phyloP scores from a whole-genome alignment of 306 rosid genomes.

The Begonia loranthoides region DNA sequence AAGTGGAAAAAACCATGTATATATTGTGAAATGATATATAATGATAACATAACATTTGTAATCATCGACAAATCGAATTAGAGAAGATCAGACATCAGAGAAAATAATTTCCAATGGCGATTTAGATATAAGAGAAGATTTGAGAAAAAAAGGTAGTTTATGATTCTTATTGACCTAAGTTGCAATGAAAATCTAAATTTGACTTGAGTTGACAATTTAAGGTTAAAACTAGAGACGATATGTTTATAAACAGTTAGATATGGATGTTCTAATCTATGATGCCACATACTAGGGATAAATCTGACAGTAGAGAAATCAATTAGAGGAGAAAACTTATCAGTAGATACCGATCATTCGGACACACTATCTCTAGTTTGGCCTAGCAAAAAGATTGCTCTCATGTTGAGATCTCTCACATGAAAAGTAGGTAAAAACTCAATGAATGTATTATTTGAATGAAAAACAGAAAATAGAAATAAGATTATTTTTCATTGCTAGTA shows the following conservation, averaged over 20 bases:
- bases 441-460: not conserved
- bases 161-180: not conserved
- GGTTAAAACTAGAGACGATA: not conserved
- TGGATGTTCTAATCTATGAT: not conserved
- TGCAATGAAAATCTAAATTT: not conserved
- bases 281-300: not conserved
- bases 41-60: not conserved
- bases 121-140: not conserved
- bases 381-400: not conserved
- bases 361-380: not conserved
- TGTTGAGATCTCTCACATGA: not conserved
- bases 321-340: not conserved
- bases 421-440: not conserved
- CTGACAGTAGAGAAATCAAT: not conserved
- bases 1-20: slow-evolving; percentile 1
- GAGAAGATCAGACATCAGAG: not conserved
- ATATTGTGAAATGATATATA: not conserved
- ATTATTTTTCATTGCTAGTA: not conserved
- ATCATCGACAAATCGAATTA: not conserved
- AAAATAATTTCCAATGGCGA: not conserved
- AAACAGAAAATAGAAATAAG: not conserved
- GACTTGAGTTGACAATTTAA: not conserved
- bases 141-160: not conserved
- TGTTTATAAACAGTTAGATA: not conserved
- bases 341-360: not conserved